Evolutionary conservation across 257 asterid genomes (phyloP).

Genomic region (Leonotis leonurus): DNA sequence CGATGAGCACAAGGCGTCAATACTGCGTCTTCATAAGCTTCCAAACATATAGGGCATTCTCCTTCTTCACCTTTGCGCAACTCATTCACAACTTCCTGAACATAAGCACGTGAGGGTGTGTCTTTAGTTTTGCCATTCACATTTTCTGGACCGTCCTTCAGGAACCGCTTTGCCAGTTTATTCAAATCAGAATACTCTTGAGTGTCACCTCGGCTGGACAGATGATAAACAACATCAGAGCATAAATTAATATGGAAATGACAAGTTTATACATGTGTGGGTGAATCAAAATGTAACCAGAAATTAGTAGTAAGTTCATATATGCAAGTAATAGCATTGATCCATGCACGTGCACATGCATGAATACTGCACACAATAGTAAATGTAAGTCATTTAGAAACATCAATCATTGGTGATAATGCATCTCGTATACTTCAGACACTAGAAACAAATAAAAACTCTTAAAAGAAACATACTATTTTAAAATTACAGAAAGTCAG

Average conservation of each 20-base stretch:
- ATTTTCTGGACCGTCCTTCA: slow-evolving; percentile 50
- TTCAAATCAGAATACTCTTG: slow-evolving; percentile 89
- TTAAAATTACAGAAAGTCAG: not conserved
- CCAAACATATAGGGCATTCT: slow-evolving; percentile 97
- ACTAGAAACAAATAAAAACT: not conserved
- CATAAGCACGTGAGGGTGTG: slow-evolving; percentile 71
- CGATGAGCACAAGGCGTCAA: slow-evolving; percentile 98
- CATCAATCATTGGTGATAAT: slow-evolving; percentile 1
- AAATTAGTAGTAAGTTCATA: not conserved
- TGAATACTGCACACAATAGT: not conserved
- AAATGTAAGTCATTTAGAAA: slow-evolving; percentile 4
- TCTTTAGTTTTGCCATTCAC: slow-evolving; percentile 50
- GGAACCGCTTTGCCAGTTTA: slow-evolving; percentile 84
- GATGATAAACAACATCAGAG: slow-evolving; percentile 23
- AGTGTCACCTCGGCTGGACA: slow-evolving; percentile 92
- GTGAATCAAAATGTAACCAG: not conserved
- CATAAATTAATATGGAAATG: slow-evolving; percentile 3
- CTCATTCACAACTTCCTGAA: slow-evolving; percentile 89
- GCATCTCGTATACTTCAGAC: slow-evolving; percentile 4
- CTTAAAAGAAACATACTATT: not conserved
- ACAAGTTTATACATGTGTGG: not conserved
- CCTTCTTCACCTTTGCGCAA: slow-evolving; percentile 81
- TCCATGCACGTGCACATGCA: not conserved
- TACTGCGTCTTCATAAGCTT: slow-evolving; percentile 97
- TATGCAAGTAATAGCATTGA: not conserved